Conservation (phyloP, 1,284 basidiomycete species). For the Pseudomicrostroma phylloplanum region DNA sequence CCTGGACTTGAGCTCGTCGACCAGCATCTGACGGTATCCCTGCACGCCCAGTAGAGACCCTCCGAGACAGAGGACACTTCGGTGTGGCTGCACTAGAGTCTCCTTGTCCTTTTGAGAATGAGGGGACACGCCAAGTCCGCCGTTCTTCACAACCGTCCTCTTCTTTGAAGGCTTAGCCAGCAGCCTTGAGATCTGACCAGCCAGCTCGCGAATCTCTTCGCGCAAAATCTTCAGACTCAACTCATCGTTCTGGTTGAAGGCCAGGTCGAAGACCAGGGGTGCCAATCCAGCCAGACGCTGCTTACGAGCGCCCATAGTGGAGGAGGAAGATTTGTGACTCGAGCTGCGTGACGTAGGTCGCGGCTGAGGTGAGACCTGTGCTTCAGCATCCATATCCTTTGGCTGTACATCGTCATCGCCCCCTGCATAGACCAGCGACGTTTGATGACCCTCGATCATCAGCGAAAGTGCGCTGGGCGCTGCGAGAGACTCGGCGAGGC, state of each 20-base stretch:
- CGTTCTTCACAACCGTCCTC: not conserved
- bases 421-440: not conserved
- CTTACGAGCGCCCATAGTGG: conserved; percentile 15
- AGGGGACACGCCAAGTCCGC: too few species aligned
- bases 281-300: conserved; percentile 22
- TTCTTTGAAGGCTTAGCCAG: not conserved
- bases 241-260: conserved; percentile 18
- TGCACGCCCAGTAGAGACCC: conserved; percentile 19
- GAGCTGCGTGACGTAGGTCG: not conserved
- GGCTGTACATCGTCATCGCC: not conserved
- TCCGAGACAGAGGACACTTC: conserved; percentile 20
- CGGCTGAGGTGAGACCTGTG: not conserved
- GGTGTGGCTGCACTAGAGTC: not conserved
- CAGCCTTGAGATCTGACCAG: conserved; percentile 9
- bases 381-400: not conserved
- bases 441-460: not conserved
- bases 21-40: conserved; percentile 16
- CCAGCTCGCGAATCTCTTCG: conserved; percentile 12
- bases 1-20: conserved; percentile 13
- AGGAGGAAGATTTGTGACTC: not conserved
- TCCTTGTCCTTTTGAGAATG: not conserved
- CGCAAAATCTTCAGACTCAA: conserved; percentile 15
- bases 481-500: not conserved
- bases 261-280: conserved; percentile 26
- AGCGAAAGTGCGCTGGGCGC: not conserved